phyloP scores from a whole-genome alignment of 2,329 filamentous ascomycete genomes.

The Dothiorella sarmentorum region DNA sequence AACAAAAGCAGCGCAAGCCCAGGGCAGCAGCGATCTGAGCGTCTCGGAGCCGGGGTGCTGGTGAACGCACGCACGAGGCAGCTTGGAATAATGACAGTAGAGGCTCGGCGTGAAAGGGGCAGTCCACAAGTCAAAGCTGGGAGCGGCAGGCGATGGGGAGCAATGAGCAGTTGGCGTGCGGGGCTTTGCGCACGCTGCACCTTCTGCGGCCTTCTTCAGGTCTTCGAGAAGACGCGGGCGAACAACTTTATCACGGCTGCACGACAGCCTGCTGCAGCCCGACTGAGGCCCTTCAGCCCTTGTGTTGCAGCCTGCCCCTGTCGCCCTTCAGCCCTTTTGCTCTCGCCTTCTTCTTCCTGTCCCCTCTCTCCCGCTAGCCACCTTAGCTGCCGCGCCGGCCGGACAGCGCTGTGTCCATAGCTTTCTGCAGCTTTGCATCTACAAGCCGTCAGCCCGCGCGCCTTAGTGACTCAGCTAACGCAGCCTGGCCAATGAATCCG shows the following conservation, averaged over 20 bases:
- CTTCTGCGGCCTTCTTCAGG: conserved; percentile 16
- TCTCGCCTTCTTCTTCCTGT: no score
- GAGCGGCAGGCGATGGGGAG: conserved; percentile 3
- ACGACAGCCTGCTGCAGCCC: conserved; percentile 9
- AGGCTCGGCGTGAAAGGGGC: conserved; percentile 6
- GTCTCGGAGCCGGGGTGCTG: conserved; percentile 15
- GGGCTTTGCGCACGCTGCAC: conserved; percentile 1
- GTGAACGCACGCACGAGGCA: conserved; percentile 14
- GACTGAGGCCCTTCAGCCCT: conserved; percentile 6
- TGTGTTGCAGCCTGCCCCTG: conserved; percentile 5
- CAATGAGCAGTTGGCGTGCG: not conserved
- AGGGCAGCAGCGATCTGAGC: conserved; percentile 17
- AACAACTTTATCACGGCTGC: conserved; percentile 19
- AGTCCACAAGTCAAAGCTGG: not conserved
- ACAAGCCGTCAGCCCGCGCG: not conserved
- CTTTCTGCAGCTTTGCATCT: not conserved
- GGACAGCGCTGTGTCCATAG: conserved; percentile 9
- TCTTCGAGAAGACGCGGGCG: conserved; percentile 16
- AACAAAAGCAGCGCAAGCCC: conserved; percentile 17
- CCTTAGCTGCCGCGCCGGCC: no score
- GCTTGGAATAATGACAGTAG: conserved; percentile 10
- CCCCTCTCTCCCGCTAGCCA: conserved; percentile 11
- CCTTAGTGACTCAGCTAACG: not conserved
- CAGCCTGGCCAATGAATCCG: no score
- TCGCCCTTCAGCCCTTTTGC: conserved; percentile 7